Evolutionary conservation across 768 basidiomycete genomes (phyloP), one percentile per base, ranked within the genome.

Genomic region (Leccinum arenicola): DNA sequence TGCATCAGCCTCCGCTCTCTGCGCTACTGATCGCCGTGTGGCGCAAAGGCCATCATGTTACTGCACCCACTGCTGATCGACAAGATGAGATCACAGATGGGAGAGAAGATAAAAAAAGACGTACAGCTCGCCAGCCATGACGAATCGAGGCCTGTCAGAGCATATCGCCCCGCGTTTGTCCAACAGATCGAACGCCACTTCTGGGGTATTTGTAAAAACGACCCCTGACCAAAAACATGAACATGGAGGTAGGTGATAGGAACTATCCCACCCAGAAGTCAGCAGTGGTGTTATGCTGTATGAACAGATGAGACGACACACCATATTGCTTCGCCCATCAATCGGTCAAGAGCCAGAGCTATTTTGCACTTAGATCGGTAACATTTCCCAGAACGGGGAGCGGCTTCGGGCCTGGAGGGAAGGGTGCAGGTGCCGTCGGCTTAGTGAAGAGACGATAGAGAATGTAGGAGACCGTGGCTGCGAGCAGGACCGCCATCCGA

Each of bases 91-190:
- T 58, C 45, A 35, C 2, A 25, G 43, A 14, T 19, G 8, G 15
- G 14, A 17, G 17, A 21, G 17, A 6, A 33, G n/a, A 2, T 4
- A 25, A 50, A 17, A 25, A 43, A n/a, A 19, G 17, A 83, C 86
- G 67, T 65, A 89, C 81, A 90, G 75, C 54, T 91, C 88, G 23
- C 85, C 84, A 14, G 75, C 76, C 89, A 92, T 91, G 48, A 87
- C 77, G 25, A 89, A 74, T 25, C 76, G 73, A 0, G 87, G 87
- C 69, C 87, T 88, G 74, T 91, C 90, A 8, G 89, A 85, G 70
- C 91, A 91, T 27, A 89, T 84, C 9, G 80, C 74, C 7, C 88
- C 87, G 29, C 83, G 80, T 66, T 83, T 87, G 56, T 91, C 89
- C 62, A 93, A 74, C 56, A 93, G 72, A 36, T 90, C 89, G 40